Evolutionary conservation across 352 stramenopile genomes (phyloP).

Genomic region (Pythium oligandrum): DNA sequence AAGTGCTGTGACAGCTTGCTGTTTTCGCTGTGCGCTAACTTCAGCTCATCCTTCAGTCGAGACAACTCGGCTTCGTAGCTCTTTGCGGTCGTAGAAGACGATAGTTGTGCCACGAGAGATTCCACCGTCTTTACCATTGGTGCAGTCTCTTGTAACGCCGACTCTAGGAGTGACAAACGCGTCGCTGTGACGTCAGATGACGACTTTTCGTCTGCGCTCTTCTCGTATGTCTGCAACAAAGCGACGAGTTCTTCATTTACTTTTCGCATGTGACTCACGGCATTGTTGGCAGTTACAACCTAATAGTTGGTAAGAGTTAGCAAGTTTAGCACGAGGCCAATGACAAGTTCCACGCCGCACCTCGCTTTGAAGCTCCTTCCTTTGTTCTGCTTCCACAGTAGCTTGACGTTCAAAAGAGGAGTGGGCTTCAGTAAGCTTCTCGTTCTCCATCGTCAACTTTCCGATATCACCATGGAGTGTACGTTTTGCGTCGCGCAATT

Average conservation of each 20-base stretch:
- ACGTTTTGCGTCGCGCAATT: too few relatives aligned
- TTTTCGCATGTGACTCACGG: constrained; percentile 38
- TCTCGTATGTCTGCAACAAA: constrained; percentile 62
- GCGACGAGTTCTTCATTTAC: constrained; percentile 57
- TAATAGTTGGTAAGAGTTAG: background rate
- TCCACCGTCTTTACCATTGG: constrained; percentile 42
- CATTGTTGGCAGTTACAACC: constrained; percentile 10
- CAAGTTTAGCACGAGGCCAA: too few relatives aligned
- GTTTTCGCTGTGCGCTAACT: constrained; percentile 38
- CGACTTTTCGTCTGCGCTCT: constrained; percentile 32
- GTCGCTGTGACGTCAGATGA: constrained; percentile 18
- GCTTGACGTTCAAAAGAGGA: too few relatives aligned
- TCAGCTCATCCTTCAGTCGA: constrained; percentile 39
- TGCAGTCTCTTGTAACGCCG: constrained; percentile 41
- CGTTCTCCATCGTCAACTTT: too few relatives aligned
- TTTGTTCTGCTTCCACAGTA: too few relatives aligned
- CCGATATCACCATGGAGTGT: too few relatives aligned
- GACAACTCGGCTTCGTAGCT: constrained; percentile 47
- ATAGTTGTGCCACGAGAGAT: constrained; percentile 11
- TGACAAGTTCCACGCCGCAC: too few relatives aligned
- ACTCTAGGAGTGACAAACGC: constrained; percentile 38
- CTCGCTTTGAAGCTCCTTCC: constrained; percentile 1
- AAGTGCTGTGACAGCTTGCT: constrained; percentile 50
- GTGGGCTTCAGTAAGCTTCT: too few relatives aligned
- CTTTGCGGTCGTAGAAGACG: constrained; percentile 12